Conservation (phyloP, 208 protist genomes). For the Histomonas meleagridis region DNA sequence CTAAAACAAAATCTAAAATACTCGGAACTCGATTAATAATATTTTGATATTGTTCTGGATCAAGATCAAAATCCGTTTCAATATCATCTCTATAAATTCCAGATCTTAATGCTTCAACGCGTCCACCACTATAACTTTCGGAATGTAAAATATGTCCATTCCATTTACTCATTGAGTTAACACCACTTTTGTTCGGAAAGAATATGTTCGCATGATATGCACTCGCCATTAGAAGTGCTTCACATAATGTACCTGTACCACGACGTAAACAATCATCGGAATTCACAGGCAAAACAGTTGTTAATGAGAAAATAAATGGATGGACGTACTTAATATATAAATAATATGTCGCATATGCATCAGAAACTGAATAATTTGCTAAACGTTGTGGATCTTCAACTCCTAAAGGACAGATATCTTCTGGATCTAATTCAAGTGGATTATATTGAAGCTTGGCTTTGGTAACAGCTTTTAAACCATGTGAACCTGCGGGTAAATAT, state of each 20-base stretch:
- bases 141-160: constrained; percentile 90
- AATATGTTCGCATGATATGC: constrained; percentile 88
- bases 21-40: constrained; percentile 42
- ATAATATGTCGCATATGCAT: constrained; percentile 98
- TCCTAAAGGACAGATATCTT: constrained; percentile 93
- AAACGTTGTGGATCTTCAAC: constrained; percentile 77
- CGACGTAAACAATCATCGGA: constrained; percentile 74
- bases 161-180: constrained; percentile 45
- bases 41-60: constrained; percentile 52
- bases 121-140: constrained; percentile 95
- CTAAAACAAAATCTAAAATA: constrained; percentile 40
- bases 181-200: constrained; percentile 91
- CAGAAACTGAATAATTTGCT: constrained; percentile 98
- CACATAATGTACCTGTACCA: constrained; percentile 92
- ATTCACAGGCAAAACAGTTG: constrained; percentile 96
- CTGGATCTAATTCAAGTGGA: constrained; percentile 95
- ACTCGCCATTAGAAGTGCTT: constrained; percentile 91
- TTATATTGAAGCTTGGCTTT: constrained; percentile 95
- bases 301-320: constrained; percentile 99
- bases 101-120: constrained; percentile 76
- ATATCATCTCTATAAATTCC: constrained; percentile 94
- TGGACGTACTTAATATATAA: constrained; percentile 96
- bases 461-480: constrained; percentile 60
- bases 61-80: constrained; percentile 73
- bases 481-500: constrained; percentile 77